A percentile compares a stretch with the other conserved stretches of the same genome.
Evolutionary conservation across 257 asterid species (phyloP).

Genomic region (Haberlea rhodopensis): DNA sequence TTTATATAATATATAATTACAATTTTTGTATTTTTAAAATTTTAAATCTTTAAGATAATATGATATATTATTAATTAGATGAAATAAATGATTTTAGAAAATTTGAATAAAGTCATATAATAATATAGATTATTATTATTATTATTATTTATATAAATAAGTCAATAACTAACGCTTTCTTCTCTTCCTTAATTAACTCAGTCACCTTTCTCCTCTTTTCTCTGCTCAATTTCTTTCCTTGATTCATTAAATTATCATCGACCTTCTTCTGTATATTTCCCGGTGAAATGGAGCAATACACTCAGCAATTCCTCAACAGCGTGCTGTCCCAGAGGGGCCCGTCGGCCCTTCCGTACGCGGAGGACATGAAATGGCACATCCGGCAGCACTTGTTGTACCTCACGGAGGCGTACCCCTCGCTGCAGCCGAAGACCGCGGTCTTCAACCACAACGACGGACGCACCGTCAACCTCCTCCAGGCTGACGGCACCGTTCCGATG

Average conservation of each 20-base stretch:
- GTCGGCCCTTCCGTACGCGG: conserved; percentile 68
- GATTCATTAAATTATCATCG: too few relatives aligned
- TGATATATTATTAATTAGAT: too few relatives aligned
- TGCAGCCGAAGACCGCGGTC: conserved; percentile 71
- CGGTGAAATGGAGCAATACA: conserved; percentile 43
- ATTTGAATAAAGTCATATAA: too few relatives aligned
- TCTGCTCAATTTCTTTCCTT: background rate
- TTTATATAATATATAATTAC: too few relatives aligned
- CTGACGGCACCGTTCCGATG: conserved; percentile 89
- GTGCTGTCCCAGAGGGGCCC: conserved; percentile 85
- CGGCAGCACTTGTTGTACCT: conserved; percentile 75
- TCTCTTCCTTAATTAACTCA: too few relatives aligned
- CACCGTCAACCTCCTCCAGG: conserved; percentile 75
- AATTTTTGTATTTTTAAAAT: too few relatives aligned
- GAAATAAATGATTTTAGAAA: too few relatives aligned
- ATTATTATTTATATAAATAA: too few relatives aligned
- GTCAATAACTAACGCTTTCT: background rate
- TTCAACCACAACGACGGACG: conserved; percentile 98
- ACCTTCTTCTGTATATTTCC: too few relatives aligned
- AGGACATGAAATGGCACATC: conserved; percentile 71
- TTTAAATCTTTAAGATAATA: too few relatives aligned
- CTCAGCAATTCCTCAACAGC: conserved; percentile 71
- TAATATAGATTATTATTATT: too few relatives aligned
- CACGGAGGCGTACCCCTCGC: conserved; percentile 63
- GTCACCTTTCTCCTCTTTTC: background rate